phyloP scores from a whole-genome alignment of 768 basidiomycete genomes.

The Cytidiella melzeri region DNA sequence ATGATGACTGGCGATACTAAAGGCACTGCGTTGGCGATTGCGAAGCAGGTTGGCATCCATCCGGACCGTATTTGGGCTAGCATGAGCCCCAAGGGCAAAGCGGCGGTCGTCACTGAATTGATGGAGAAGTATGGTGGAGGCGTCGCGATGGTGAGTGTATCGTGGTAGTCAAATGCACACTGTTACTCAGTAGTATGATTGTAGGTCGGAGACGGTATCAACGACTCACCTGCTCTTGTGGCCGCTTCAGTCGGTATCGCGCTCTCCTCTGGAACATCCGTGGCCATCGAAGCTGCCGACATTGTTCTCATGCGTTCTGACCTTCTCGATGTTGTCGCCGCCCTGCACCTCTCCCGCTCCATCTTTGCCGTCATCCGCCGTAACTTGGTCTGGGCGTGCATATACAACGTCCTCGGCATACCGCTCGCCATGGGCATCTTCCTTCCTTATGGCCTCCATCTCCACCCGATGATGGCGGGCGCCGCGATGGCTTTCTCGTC shows the following conservation, averaged over 20 bases:
- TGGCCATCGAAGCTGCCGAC: conserved; percentile 97
- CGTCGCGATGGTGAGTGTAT: conserved; percentile 78
- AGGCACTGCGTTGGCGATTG: conserved; percentile 82
- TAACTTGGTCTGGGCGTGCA: conserved; percentile 94
- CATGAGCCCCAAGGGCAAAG: conserved; percentile 96
- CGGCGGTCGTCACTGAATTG: conserved; percentile 73
- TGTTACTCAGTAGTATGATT: neutral
- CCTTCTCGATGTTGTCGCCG: conserved; percentile 94
- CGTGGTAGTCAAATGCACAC: neutral
- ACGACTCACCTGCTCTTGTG: conserved; percentile 95
- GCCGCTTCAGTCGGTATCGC: conserved; percentile 96
- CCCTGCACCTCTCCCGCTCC: conserved; percentile 79
- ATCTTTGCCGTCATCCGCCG: conserved; percentile 90
- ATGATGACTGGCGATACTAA: conserved; percentile 94
- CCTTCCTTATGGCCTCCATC: conserved; percentile 84
- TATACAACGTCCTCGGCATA: conserved; percentile 90
- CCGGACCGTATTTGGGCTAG: conserved; percentile 82
- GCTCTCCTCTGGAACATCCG: conserved; percentile 91
- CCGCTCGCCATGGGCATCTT: conserved; percentile 98
- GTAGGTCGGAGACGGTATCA: conserved; percentile 97
- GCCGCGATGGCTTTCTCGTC: conserved; percentile 98
- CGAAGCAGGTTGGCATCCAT: conserved; percentile 82
- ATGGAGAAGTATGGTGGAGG: conserved; percentile 65
- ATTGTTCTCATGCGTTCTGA: conserved; percentile 97
- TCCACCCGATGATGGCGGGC: conserved; percentile 99